Evolutionary conservation across 345 rosid genomes (phyloP).

Genomic region (Nasturtium officinale): DNA sequence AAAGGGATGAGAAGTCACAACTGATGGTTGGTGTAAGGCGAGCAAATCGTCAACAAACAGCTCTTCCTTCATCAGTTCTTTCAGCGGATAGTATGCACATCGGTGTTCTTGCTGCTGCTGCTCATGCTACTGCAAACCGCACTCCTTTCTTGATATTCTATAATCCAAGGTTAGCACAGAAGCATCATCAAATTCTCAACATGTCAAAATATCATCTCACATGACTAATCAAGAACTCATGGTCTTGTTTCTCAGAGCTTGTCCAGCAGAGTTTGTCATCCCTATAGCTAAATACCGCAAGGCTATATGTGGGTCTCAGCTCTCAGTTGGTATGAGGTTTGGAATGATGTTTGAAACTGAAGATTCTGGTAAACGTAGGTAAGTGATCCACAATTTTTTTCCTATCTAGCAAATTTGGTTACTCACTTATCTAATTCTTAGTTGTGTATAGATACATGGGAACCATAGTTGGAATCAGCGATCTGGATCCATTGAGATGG

Average conservation of each 20-base stretch:
- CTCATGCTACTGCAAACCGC: slow-evolving; percentile 87
- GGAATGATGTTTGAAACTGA: slow-evolving; percentile 99
- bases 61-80: slow-evolving; percentile 87
- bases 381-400: slow-evolving; percentile 6
- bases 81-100: slow-evolving; percentile 99
- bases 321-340: slow-evolving; percentile 95
- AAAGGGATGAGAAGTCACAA: slow-evolving; percentile 93
- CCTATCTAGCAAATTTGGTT: not conserved
- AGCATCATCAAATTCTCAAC: not conserved
- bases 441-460: slow-evolving; percentile 82
- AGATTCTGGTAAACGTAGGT: slow-evolving; percentile 95
- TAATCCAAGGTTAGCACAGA: slow-evolving; percentile 77
- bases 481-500: slow-evolving; percentile 92
- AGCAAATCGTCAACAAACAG: slow-evolving; percentile 88
- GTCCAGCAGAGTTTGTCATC: slow-evolving; percentile 95
- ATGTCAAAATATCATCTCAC: not conserved
- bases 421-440: slow-evolving; percentile 10
- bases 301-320: slow-evolving; percentile 81
- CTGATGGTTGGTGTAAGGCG: slow-evolving; percentile 90
- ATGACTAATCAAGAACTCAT: slow-evolving; percentile 6
- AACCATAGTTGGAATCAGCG: slow-evolving; percentile 80
- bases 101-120: slow-evolving; percentile 99
- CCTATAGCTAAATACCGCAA: slow-evolving; percentile 78
- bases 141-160: slow-evolving; percentile 91
- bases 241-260: slow-evolving; percentile 59